A percentile compares a stretch with the other conserved stretches of the same genome.
These are phyloP conservation scores for Bombardia bombarda DNA, from an alignment of 495 filamentous ascomycete species.

Conservation along the genomic window DNA sequence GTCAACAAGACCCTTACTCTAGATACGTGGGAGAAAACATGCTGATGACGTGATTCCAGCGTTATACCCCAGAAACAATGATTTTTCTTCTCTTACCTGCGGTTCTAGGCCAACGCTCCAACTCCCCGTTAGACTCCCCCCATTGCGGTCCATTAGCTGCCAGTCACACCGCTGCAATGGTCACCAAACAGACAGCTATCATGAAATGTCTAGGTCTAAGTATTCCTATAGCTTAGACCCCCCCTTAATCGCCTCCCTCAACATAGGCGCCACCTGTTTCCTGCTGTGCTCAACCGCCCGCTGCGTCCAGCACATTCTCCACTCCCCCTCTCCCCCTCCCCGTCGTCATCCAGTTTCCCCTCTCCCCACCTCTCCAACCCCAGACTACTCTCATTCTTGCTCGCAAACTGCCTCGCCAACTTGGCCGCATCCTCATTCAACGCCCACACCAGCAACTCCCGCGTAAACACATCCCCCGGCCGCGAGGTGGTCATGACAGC, in stretches of 20 bases:
- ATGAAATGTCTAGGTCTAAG: too few relatives aligned
- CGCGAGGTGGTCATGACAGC: constrained; percentile 71
- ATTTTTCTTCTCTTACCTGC: too few relatives aligned
- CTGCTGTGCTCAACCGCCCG: constrained; percentile 58
- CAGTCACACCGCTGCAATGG: too few relatives aligned
- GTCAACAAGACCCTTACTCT: too few relatives aligned
- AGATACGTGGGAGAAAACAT: too few relatives aligned
- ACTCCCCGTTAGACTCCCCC: too few relatives aligned
- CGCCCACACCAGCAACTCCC: constrained; percentile 71
- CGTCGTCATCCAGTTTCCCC: constrained; percentile 37
- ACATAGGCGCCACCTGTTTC: constrained; percentile 82
- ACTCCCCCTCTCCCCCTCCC: constrained; percentile 25
- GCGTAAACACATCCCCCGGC: constrained; percentile 46
- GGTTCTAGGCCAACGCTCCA: too few relatives aligned
- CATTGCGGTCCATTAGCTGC: too few relatives aligned
- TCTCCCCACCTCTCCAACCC: constrained; percentile 48
- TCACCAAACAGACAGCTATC: too few relatives aligned
- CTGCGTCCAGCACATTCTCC: constrained; percentile 61
- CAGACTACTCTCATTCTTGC: constrained; percentile 38
- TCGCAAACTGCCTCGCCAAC: constrained; percentile 47
- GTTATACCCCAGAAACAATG: too few relatives aligned
- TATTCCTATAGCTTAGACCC: constrained; percentile 15
- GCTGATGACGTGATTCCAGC: too few relatives aligned
- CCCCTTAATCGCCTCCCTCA: constrained; percentile 56
- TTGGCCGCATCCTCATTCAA: constrained; percentile 33